These are phyloP conservation scores for Monosporascus cannonballus DNA, from an alignment of 2,329 filamentous ascomycete species.

Conservation along the genomic window DNA sequence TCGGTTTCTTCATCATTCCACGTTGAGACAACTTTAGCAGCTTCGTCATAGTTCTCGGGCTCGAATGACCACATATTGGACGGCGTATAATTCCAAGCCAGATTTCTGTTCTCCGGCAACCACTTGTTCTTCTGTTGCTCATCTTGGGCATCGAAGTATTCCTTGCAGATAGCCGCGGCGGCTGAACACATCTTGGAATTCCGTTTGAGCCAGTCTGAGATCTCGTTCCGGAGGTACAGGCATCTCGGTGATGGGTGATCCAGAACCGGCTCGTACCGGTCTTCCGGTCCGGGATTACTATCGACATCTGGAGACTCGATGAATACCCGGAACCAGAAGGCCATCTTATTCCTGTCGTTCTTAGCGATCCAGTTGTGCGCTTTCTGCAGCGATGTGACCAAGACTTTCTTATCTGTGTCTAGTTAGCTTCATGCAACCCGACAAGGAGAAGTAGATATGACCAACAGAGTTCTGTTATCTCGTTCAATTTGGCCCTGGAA, in stretches of 20 bases:
- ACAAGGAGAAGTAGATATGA: slow-evolving; percentile 1
- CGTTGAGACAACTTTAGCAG: slow-evolving; percentile 38
- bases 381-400: slow-evolving; percentile 61
- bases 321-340: slow-evolving; percentile 61
- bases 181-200: slow-evolving; percentile 54
- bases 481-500: slow-evolving; percentile 50
- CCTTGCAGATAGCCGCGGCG: slow-evolving; percentile 46
- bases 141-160: slow-evolving; percentile 46
- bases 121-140: slow-evolving; percentile 42
- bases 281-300: slow-evolving; percentile 39
- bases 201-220: slow-evolving; percentile 56
- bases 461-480: slow-evolving; percentile 60
- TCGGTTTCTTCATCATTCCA: slow-evolving; percentile 48
- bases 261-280: slow-evolving; percentile 45
- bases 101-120: slow-evolving; percentile 42
- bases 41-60: slow-evolving; percentile 28
- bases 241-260: slow-evolving; percentile 49
- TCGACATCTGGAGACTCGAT: slow-evolving; percentile 46
- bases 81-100: slow-evolving; percentile 52
- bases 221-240: slow-evolving; percentile 52
- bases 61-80: slow-evolving; percentile 16
- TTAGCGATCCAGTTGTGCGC: slow-evolving; percentile 65
- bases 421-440: slow-evolving; percentile 12
- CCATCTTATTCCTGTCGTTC: slow-evolving; percentile 64
- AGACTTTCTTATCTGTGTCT: slow-evolving; percentile 53